Percentiles rank a stretch among this genome's conserved stretches.
Evolutionary conservation across 2,329 filamentous ascomycete genomes (phyloP).

Genomic region (Bimuria novae-zelandiae): DNA sequence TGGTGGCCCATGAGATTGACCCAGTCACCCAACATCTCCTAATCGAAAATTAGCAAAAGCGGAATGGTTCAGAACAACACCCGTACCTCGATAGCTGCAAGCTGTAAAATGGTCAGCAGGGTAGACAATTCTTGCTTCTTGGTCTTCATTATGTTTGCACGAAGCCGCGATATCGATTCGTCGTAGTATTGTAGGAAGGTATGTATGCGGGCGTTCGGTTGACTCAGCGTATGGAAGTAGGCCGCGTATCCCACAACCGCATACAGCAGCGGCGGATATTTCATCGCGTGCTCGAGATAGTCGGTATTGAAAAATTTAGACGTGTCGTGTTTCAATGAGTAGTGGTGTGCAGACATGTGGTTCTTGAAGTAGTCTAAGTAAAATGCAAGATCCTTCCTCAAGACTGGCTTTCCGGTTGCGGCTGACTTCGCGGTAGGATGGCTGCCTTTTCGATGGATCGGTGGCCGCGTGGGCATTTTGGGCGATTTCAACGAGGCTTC

Average conservation of each 20-base stretch:
- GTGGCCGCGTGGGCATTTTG: slow-evolving; percentile 28
- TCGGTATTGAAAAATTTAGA: slow-evolving; percentile 74
- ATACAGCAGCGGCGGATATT: slow-evolving; percentile 81
- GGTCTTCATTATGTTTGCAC: slow-evolving; percentile 70
- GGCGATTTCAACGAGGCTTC: slow-evolving; percentile 50
- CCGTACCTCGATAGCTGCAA: slow-evolving; percentile 88
- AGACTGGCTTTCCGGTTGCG: slow-evolving; percentile 15
- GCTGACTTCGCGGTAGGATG: slow-evolving; percentile 27
- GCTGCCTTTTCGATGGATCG: slow-evolving; percentile 41
- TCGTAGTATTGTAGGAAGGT: slow-evolving; percentile 91
- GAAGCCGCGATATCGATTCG: slow-evolving; percentile 77
- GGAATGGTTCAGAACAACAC: background rate
- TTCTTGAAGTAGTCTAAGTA: slow-evolving; percentile 80
- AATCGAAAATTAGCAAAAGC: slow-evolving; percentile 18
- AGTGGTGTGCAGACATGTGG: slow-evolving; percentile 80
- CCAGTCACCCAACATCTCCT: slow-evolving; percentile 97
- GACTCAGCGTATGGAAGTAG: slow-evolving; percentile 77
- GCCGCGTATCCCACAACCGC: slow-evolving; percentile 86
- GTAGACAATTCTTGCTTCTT: slow-evolving; percentile 75
- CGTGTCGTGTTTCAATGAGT: slow-evolving; percentile 73
- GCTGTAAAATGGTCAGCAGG: slow-evolving; percentile 83
- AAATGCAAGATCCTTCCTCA: slow-evolving; percentile 67
- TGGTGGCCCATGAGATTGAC: slow-evolving; percentile 91
- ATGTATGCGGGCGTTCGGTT: slow-evolving; percentile 72
- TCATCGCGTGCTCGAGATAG: slow-evolving; percentile 72